Evolutionary conservation across 176 grass and related monocot genomes (phyloP).

Genomic region (Rhipidocladum racemiflorum): DNA sequence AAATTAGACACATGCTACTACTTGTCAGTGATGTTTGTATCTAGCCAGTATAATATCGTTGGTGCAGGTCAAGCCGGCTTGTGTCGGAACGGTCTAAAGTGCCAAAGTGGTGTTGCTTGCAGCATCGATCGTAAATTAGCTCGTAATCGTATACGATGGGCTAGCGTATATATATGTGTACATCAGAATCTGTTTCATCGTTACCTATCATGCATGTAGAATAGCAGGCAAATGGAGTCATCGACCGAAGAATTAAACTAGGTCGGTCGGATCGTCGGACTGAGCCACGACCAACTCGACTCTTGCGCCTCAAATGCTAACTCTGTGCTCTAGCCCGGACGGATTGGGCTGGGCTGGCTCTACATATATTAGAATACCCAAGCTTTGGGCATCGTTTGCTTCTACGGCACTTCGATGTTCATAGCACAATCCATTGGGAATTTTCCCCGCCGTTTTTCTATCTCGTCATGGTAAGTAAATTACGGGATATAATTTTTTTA

Average conservation of each 20-base stretch:
- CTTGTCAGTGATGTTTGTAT: background rate
- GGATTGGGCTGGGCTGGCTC: background rate
- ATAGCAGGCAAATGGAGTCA: background rate
- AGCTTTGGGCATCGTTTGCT: too few relatives aligned
- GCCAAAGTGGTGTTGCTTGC: background rate
- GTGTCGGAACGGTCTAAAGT: background rate
- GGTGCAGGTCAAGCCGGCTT: background rate
- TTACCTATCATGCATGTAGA: background rate
- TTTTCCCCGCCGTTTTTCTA: too few relatives aligned
- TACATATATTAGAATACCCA: too few relatives aligned
- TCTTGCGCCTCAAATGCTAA: background rate
- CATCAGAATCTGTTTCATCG: background rate
- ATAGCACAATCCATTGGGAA: too few relatives aligned
- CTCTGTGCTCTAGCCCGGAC: too few relatives aligned
- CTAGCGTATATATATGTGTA: background rate
- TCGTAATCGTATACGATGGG: background rate
- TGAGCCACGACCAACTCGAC: background rate
- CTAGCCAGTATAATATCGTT: background rate
- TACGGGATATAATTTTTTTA: too few relatives aligned
- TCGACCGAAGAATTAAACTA: background rate
- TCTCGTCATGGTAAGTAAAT: too few relatives aligned
- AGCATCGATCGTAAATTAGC: background rate
- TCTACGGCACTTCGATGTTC: too few relatives aligned
- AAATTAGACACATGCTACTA: background rate
- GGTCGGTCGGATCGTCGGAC: rapidly evolving